A percentile compares a stretch with the other conserved stretches of the same genome.
phyloP scores from a whole-genome alignment of 805 yeast species.

The Limtongia smithiae region DNA sequence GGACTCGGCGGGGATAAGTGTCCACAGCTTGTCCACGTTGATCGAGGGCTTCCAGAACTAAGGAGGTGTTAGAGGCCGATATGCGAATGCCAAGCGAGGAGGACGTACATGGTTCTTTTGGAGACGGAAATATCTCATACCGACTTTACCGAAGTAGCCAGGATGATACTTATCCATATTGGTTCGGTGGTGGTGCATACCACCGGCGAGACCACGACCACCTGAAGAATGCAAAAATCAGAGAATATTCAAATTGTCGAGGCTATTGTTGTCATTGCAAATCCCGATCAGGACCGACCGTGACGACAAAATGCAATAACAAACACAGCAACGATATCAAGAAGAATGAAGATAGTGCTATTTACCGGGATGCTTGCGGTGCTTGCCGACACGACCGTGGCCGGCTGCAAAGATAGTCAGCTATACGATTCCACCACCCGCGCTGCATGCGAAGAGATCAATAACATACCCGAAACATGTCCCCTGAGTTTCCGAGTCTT shows the following conservation, averaged over 20 bases:
- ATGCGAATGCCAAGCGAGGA: background rate
- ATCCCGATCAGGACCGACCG: background rate
- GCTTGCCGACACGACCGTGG: conserved; percentile 99
- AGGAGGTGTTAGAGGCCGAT: background rate
- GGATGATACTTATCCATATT: conserved; percentile 99
- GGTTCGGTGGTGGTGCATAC: conserved; percentile 99
- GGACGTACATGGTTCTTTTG: conserved; percentile 32
- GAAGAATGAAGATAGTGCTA: conserved; percentile 1
- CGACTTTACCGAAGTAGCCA: conserved; percentile 99
- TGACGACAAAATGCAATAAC: background rate
- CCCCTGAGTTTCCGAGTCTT: conserved; percentile 99
- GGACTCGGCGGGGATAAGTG: conserved; percentile 88
- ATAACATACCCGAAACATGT: conserved; percentile 96
- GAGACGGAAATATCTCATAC: conserved; percentile 72
- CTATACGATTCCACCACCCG: conserved; percentile 15
- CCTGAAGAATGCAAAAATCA: conserved; percentile 43
- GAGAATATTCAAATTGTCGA: background rate
- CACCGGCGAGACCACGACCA: conserved; percentile 99
- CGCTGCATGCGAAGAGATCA: background rate
- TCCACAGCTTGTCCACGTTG: conserved; percentile 98
- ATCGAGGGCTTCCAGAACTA: conserved; percentile 84
- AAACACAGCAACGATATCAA: too few species aligned
- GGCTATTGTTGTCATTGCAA: background rate
- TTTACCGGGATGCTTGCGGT: conserved; percentile 95
- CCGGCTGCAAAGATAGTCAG: conserved; percentile 66